Conservation (phyloP, 371 early-diverging fungal genomes). For the Dichotomocladium elegans region DNA sequence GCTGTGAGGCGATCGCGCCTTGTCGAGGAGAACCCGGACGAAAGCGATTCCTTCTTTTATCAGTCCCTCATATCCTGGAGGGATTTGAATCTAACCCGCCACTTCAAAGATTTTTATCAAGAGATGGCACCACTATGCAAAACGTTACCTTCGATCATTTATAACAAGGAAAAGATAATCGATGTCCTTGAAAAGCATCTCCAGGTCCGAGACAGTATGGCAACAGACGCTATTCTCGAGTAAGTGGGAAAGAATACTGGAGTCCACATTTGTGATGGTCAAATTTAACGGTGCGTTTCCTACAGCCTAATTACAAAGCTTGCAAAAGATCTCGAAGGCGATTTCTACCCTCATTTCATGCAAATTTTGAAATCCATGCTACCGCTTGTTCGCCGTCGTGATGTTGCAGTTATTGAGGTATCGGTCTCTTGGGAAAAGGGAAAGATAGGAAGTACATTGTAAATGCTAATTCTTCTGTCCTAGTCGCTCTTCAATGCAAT, state of each 20-base stretch:
- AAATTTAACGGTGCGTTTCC: not conserved
- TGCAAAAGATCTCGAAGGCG: constrained; percentile 88
- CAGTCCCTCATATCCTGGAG: constrained; percentile 75
- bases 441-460: too few species aligned
- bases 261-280: not conserved
- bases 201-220: constrained; percentile 53
- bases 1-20: constrained; percentile 49
- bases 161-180: constrained; percentile 82
- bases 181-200: constrained; percentile 64
- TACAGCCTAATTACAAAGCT: constrained; percentile 73
- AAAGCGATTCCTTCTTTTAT: constrained; percentile 78
- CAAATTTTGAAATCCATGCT: constrained; percentile 57
- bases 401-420: constrained; percentile 78
- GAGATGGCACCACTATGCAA: constrained; percentile 64
- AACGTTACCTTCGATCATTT: constrained; percentile 81
- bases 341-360: constrained; percentile 80
- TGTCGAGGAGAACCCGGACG: constrained; percentile 61
- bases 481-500: constrained; percentile 83
- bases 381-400: constrained; percentile 60
- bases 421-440: too few species aligned
- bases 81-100: constrained; percentile 83
- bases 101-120: constrained; percentile 67
- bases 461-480: not conserved
- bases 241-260: constrained; percentile 24
- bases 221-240: constrained; percentile 76